These are phyloP conservation scores for Hypoxylon sp. DNA, from an alignment of 2,329 filamentous ascomycete species.

Conservation along the genomic window DNA sequence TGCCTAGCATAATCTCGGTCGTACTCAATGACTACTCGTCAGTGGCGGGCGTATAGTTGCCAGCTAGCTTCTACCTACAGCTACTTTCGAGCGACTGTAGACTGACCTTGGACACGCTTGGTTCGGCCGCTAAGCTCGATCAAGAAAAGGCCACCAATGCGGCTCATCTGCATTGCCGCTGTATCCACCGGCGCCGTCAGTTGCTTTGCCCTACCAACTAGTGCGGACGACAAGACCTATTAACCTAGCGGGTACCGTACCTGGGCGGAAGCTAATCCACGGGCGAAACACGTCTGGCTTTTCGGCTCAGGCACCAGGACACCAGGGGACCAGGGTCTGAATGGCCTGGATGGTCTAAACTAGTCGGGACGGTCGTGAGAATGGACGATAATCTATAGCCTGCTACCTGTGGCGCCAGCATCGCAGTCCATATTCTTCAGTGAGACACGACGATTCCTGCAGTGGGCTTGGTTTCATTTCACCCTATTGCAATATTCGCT, in stretches of 20 bases:
- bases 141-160: conserved; percentile 29
- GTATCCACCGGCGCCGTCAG: conserved; percentile 9
- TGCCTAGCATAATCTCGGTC: conserved; percentile 28
- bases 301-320: not conserved
- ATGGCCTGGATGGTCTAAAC: not conserved
- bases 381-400: conserved; percentile 17
- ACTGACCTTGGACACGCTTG: conserved; percentile 14
- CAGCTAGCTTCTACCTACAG: conserved; percentile 4
- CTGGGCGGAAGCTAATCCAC: not conserved
- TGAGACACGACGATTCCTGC: conserved; percentile 43
- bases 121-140: conserved; percentile 26
- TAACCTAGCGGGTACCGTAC: not conserved
- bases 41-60: conserved; percentile 26
- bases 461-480: conserved; percentile 28
- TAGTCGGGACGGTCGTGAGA: conserved; percentile 10
- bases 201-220: conserved; percentile 4
- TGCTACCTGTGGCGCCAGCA: conserved; percentile 18
- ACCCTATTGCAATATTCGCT: conserved; percentile 33
- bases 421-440: conserved; percentile 26
- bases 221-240: not conserved
- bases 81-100: conserved; percentile 2
- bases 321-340: not conserved
- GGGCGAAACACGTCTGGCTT: not conserved
- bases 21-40: conserved; percentile 30
- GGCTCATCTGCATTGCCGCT: conserved; percentile 31